Percentiles rank a stretch among this genome's conserved stretches.
Conservation (phyloP, 139 green algal species). For the Picochlorum sp. region DNA sequence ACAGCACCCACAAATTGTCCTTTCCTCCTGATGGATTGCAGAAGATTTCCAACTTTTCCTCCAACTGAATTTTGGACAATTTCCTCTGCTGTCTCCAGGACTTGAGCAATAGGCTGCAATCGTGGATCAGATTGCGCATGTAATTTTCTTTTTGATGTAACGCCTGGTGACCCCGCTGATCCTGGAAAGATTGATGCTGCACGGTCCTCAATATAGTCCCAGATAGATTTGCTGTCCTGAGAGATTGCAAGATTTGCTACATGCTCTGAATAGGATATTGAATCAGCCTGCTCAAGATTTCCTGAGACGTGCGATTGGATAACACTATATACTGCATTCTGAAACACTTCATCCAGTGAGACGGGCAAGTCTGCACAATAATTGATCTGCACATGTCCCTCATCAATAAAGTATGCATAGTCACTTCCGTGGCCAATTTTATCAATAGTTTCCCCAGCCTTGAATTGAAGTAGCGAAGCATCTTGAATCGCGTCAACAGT, state of each 20-base stretch:
- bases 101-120: not conserved
- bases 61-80: constrained; percentile 13
- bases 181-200: not conserved
- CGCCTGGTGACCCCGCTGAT: too few relatives aligned
- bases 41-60: constrained; percentile 23
- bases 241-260: not conserved
- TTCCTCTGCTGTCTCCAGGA: constrained; percentile 7
- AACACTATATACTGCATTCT: not conserved
- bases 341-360: constrained; percentile 1
- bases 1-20: constrained; percentile 20
- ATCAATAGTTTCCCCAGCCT: not conserved
- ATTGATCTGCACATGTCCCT: not conserved
- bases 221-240: not conserved
- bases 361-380: constrained; percentile 9
- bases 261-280: not conserved
- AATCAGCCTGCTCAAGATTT: not conserved
- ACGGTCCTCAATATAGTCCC: not conserved
- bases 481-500: not conserved
- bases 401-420: constrained; percentile 8
- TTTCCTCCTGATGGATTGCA: constrained; percentile 10
- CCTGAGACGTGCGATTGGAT: not conserved
- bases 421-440: not conserved
- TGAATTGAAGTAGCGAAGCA: not conserved
- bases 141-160: too few relatives aligned
- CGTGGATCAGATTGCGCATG: not conserved